Evolutionary conservation across 371 early-diverging fungal genomes (phyloP).

Genomic region (Nematocida ausubeli): DNA sequence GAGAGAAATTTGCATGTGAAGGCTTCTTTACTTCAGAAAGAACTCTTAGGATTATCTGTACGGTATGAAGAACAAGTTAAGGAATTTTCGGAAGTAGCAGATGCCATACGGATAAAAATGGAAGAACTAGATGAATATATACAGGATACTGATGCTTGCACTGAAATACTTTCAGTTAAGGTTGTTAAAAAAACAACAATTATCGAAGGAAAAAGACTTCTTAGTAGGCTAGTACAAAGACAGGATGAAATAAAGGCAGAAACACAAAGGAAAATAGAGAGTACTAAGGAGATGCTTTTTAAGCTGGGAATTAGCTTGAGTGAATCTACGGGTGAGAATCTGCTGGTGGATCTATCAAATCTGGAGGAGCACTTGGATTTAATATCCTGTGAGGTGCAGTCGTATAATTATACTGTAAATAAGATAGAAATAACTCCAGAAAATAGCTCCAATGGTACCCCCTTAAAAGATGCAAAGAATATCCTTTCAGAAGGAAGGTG

Average conservation of each 20-base stretch:
- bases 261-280: slow-evolving; percentile 24
- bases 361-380: slow-evolving; percentile 31
- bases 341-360: slow-evolving; percentile 1
- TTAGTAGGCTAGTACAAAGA: slow-evolving; percentile 22
- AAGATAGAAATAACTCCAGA: not conserved
- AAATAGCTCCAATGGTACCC: not conserved
- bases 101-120: slow-evolving; percentile 32
- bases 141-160: slow-evolving; percentile 21
- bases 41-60: slow-evolving; percentile 5
- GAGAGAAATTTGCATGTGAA: not conserved
- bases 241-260: slow-evolving; percentile 23
- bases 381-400: not conserved
- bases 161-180: not conserved
- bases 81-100: slow-evolving; percentile 18
- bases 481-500: no score
- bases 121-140: slow-evolving; percentile 34
- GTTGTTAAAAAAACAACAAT: not conserved
- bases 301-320: not conserved
- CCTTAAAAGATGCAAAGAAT: no score
- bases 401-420: slow-evolving; percentile 4
- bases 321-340: not conserved
- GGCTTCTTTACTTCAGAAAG: slow-evolving; percentile 2
- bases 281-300: not conserved
- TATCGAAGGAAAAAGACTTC: slow-evolving; percentile 34
- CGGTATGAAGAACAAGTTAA: slow-evolving; percentile 26